Conservation (phyloP, 176 grass and related monocot species). For the Raddia distichophylla region DNA sequence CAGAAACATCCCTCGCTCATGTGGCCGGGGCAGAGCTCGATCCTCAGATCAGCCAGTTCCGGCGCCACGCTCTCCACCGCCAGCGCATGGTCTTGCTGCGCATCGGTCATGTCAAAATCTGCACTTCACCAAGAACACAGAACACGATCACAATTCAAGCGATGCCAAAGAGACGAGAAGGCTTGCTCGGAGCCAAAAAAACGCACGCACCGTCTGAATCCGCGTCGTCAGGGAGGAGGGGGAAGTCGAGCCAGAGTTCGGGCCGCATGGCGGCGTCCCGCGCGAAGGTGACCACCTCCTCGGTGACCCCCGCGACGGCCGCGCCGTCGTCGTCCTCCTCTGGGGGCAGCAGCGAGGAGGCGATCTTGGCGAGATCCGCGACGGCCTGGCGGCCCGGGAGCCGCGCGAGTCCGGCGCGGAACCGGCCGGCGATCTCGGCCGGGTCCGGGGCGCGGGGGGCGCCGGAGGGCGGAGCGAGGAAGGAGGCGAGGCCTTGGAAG, state of each 20-base stretch:
- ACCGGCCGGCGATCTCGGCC: slow-evolving; percentile 71
- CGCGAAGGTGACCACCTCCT: slow-evolving; percentile 78
- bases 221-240: slow-evolving; percentile 59
- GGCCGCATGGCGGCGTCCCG: slow-evolving; percentile 79
- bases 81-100: slow-evolving; percentile 74
- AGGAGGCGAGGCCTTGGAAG: slow-evolving; percentile 79
- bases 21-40: slow-evolving; percentile 77
- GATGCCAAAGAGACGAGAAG: not conserved
- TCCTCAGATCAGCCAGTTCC: slow-evolving; percentile 74
- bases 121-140: not conserved
- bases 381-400: slow-evolving; percentile 75
- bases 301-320: slow-evolving; percentile 47
- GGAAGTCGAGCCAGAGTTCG: slow-evolving; percentile 92
- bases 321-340: slow-evolving; percentile 42
- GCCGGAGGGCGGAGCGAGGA: slow-evolving; percentile 51
- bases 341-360: slow-evolving; percentile 68
- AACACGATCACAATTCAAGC: not conserved
- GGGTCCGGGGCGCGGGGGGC: slow-evolving; percentile 37
- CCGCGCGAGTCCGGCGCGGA: slow-evolving; percentile 75
- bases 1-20: slow-evolving; percentile 93
- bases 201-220: slow-evolving; percentile 54
- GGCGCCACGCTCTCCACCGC: slow-evolving; percentile 75
- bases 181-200: not conserved
- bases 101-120: slow-evolving; percentile 90
- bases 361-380: slow-evolving; percentile 83